These are phyloP conservation scores for Cyclotella cryptica DNA, from an alignment of 108 stramenopile genomes.

Conservation along the genomic window DNA sequence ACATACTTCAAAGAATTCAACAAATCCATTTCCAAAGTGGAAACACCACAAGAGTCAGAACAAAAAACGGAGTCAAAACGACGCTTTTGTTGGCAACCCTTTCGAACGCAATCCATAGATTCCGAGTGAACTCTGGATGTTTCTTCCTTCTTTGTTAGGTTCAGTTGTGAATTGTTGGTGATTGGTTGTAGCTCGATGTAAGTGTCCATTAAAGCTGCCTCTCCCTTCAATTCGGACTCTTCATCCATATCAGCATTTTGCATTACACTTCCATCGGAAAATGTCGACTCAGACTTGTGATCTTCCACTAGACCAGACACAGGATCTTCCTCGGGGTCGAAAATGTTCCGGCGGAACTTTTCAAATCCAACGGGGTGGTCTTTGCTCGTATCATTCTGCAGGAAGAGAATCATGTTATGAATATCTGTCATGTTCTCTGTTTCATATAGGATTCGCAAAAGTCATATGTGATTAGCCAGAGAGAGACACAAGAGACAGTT, in stretches of 20 bases:
- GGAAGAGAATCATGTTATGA: slow-evolving; percentile 88
- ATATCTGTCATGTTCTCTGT: slow-evolving; percentile 79
- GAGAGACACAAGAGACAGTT: not conserved
- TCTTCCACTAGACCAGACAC: slow-evolving; percentile 3
- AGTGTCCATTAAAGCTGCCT: not conserved
- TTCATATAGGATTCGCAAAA: not conserved
- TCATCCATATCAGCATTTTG: not conserved
- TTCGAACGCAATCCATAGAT: slow-evolving; percentile 42
- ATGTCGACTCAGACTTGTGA: slow-evolving; percentile 18
- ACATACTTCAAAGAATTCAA: slow-evolving; percentile 71
- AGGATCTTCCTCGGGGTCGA: slow-evolving; percentile 81
- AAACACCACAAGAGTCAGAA: slow-evolving; percentile 84
- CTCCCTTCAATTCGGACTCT: not conserved
- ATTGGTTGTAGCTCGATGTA: not conserved
- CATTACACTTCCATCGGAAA: not conserved
- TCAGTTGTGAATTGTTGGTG: not conserved
- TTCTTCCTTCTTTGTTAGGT: not conserved
- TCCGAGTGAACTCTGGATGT: not conserved
- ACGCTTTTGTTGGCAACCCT: slow-evolving; percentile 61
- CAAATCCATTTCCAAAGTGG: slow-evolving; percentile 71
- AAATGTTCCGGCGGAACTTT: slow-evolving; percentile 65
- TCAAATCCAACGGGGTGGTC: slow-evolving; percentile 80
- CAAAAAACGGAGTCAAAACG: slow-evolving; percentile 89
- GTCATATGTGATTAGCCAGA: not conserved
- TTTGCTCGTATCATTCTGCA: slow-evolving; percentile 72